Evolutionary conservation across 2,329 filamentous ascomycete genomes (phyloP), one percentile per base, ranked within the genome.

Genomic region (Arthrobotrys musiformis): DNA sequence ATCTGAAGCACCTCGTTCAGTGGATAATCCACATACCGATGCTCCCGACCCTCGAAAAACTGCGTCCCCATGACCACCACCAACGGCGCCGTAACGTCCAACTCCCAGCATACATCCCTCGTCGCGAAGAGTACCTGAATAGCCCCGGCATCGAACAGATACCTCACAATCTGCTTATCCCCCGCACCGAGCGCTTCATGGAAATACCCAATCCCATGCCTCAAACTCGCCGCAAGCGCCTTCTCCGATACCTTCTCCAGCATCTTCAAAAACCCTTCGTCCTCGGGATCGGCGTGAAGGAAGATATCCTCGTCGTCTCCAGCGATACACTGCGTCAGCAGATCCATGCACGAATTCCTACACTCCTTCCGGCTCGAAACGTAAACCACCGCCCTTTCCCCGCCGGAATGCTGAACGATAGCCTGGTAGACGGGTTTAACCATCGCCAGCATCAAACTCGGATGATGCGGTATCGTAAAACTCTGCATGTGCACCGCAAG

Each of bases 401-500:
- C 91, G 0, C 93, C 86, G 5, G 95, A 96, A 83, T 97, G 89
- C 81, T 97, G 93, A 1, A 93, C 89, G 80, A 99, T 92, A 1
- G 94, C 92, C 76, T 93, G 86, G 83, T 97, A 98, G 0, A 93
- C 91, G 19, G 96, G 96, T 83, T 96, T 94, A 15, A 94, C 93
- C 95, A 99, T 99, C 13, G 95, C 94, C 80, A 99, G 88, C 95
- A 99, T 99, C 44, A 99, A 88, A 9, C 95, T 98, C 2, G 95
- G 96, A 85, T 97, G 97, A 82, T 99, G 96, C 54, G 96, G 93
- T 76, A 97, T 97, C 28, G 91, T 92, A 85, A 95, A 99, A 0
- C 94, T 94, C 84, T 99, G 95, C 56, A 99, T 91, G 82, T 97
- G 93, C 70, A 99, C 88, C 83, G 98, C 94, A 33, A 99, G 86